Conservation (phyloP, 2,329 filamentous ascomycete genomes). For the Calonectria pteridis region DNA sequence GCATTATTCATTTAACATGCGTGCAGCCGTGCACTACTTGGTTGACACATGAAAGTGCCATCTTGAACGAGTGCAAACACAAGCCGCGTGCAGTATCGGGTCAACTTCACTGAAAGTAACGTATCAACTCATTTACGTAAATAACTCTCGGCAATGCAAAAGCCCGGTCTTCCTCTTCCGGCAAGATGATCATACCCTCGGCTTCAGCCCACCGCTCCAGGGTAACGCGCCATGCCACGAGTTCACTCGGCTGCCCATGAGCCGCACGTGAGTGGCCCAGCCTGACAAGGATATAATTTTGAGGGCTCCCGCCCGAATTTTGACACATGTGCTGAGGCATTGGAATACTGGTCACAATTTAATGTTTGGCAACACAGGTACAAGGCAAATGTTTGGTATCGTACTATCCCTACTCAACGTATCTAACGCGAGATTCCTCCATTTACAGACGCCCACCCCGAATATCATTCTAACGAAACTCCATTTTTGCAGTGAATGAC, state of each 20-base stretch:
- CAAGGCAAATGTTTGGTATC: background rate
- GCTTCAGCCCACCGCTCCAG: background rate
- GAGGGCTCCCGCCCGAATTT: background rate
- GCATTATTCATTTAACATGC: background rate
- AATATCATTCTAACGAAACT: background rate
- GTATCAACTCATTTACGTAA: background rate
- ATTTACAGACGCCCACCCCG: background rate
- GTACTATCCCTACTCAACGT: background rate
- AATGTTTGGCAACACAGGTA: background rate
- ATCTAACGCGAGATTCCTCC: background rate
- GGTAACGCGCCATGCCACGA: background rate
- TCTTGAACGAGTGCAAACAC: background rate
- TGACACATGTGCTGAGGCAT: background rate
- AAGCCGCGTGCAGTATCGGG: background rate
- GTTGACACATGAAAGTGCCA: background rate
- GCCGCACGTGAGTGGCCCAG: background rate
- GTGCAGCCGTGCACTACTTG: background rate
- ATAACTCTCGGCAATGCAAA: background rate
- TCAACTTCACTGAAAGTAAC: background rate
- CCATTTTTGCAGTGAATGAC: background rate
- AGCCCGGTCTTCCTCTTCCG: background rate
- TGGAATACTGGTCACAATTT: background rate
- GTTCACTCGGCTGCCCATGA: background rate
- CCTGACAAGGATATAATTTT: background rate
- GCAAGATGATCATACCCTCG: background rate